Base-by-base conservation (phyloP, 495 filamentous ascomycete species). In the Podospora sp. region DNA sequence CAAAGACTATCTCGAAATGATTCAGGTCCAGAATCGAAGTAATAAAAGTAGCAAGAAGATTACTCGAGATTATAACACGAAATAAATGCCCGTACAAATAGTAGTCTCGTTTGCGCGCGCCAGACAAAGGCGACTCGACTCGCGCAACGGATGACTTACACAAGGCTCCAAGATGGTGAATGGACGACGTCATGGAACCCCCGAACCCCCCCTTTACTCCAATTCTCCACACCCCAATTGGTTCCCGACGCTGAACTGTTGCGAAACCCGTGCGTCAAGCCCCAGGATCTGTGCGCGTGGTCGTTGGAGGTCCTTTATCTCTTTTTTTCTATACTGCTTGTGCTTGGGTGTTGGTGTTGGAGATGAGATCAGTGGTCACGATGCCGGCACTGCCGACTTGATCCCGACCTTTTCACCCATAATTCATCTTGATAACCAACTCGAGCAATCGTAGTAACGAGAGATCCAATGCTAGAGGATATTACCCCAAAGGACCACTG, bases 141-240 rank as follows among this genome's bases (percentile, higher is more conserved):
- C 18, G 18, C 18, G 18, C 49, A 52, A 33, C 29, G 29, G 29
- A 33, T 33, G 29, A 46, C 52, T 55, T 55, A 59, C 56, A 59
- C 56, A 8, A 14, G 26, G 26, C 6, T 20, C 22, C 16, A 33
- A 27, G 6, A 14, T 33, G 8, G 25, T 59, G 21, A 33, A 59
- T 59, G 56, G 56, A 59, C 22, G 56, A 59, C 56, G 56, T 59
- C 56, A 59, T 59, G 56, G n/a, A 59, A 27, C 11, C 56, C 1
- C 7, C 21, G 24, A 2, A 24, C 2, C 52, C 52, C 52, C 8
- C 6, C 52, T 24, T 55, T 26, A 16, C 52, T 26, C 21, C 52
- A 55, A 22, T n/a, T 22, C n/a, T 6, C 52, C 25, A 2, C 14
- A 55, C 52, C 20, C 20, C 52, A 22, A 55, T 55, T 55, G 20